phyloP scores from a whole-genome alignment of 2,329 filamentous ascomycete genomes.

The Fusarium burgessii region DNA sequence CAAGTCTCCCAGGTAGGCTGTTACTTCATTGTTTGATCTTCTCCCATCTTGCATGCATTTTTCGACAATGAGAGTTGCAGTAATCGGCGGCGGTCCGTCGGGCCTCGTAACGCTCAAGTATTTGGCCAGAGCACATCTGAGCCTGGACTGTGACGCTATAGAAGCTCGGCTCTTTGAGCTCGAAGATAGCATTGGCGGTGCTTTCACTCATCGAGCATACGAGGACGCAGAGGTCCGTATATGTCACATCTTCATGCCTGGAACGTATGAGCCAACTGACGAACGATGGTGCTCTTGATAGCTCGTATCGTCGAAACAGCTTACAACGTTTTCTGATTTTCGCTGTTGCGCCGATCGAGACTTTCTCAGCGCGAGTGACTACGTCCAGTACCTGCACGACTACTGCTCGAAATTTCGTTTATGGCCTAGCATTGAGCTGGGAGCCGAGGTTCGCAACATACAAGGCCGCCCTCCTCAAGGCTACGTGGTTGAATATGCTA shows the following conservation, averaged over 20 bases:
- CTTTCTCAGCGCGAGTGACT: neutral
- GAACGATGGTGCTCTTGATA: neutral
- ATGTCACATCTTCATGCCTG: neutral
- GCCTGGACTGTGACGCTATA: neutral
- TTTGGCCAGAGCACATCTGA: neutral
- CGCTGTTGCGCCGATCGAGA: neutral
- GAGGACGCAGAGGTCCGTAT: neutral
- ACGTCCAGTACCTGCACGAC: neutral
- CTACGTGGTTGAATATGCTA: rapidly evolving
- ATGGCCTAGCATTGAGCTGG: neutral
- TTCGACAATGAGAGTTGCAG: neutral
- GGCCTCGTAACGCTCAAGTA: neutral
- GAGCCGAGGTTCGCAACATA: neutral
- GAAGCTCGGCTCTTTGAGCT: neutral
- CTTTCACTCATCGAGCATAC: neutral
- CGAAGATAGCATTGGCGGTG: neutral
- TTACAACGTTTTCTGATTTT: constrained; percentile 1
- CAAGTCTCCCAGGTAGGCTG: too few species aligned
- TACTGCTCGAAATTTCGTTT: neutral
- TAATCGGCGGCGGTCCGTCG: neutral
- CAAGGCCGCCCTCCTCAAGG: rapidly evolving
- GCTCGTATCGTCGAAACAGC: neutral
- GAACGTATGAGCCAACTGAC: too few species aligned
- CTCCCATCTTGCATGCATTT: too few species aligned
- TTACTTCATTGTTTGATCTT: too few species aligned